These are phyloP conservation scores for Pseudopithomyces chartarum DNA, from an alignment of 2,329 filamentous ascomycete species.

Conservation along the genomic window DNA sequence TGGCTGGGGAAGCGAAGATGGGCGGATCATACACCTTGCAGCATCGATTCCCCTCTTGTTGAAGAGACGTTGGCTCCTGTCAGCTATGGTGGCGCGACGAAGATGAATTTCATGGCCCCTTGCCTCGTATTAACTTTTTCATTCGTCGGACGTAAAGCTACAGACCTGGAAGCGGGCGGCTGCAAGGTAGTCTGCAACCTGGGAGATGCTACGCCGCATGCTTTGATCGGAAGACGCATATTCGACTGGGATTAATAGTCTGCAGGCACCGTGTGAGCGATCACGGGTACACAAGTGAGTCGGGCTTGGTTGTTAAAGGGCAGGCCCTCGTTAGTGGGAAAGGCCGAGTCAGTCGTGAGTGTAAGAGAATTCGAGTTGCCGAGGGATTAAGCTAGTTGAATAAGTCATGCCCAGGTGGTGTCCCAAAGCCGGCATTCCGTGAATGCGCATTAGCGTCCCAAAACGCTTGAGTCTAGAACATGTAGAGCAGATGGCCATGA, in stretches of 20 bases:
- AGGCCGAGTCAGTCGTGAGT: conserved; percentile 16
- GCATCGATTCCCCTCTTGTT: not conserved
- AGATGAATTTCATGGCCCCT: conserved; percentile 3
- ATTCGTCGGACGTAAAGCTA: not conserved
- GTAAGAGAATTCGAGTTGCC: conserved; percentile 3
- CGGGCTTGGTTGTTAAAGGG: conserved; percentile 1
- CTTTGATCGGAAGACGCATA: conserved; percentile 16
- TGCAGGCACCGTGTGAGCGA: conserved; percentile 21
- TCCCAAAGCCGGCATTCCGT: conserved; percentile 28
- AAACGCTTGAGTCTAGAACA: conserved; percentile 41
- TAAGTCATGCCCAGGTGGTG: conserved; percentile 29
- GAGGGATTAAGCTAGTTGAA: conserved; percentile 18
- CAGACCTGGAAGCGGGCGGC: not conserved
- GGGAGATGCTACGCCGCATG: conserved; percentile 2
- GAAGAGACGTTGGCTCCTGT: conserved; percentile 3
- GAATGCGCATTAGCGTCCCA: conserved; percentile 34
- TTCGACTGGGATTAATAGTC: conserved; percentile 18
- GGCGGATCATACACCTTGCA: not conserved
- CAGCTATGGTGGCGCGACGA: not conserved
- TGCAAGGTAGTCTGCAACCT: not conserved
- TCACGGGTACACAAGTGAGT: conserved; percentile 19
- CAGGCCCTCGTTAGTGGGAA: not conserved
- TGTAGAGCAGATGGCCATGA: conserved; percentile 22
- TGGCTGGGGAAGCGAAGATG: not conserved
- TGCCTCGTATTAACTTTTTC: conserved; percentile 1